These are phyloP conservation scores for Leishmania major DNA, from an alignment of 208 protist genomes.

Conservation along the genomic window DNA sequence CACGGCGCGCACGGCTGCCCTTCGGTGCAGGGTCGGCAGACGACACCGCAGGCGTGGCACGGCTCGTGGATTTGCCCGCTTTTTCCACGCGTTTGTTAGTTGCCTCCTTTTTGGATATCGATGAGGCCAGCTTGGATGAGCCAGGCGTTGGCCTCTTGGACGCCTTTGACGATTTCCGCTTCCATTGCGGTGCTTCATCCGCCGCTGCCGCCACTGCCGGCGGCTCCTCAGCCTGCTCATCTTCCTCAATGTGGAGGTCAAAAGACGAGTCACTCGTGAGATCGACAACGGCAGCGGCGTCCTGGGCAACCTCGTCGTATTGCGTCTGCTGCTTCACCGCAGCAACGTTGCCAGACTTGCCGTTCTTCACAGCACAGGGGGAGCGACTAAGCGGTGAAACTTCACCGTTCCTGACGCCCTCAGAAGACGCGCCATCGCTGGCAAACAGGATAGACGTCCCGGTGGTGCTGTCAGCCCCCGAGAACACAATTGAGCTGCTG, in stretches of 20 bases:
- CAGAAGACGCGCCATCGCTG: neutral
- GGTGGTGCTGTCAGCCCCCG: neutral
- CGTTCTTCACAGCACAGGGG: neutral
- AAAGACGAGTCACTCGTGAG: slow-evolving; percentile 13
- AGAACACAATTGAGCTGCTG: slow-evolving; percentile 1
- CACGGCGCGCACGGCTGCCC: neutral
- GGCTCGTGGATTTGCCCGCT: neutral
- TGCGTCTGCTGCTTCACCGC: neutral
- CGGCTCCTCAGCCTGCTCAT: neutral
- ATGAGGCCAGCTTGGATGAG: neutral
- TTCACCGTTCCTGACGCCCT: neutral
- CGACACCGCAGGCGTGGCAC: neutral
- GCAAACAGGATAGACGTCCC: slow-evolving; percentile 1
- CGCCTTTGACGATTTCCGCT: neutral
- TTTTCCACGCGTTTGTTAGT: neutral
- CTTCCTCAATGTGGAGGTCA: slow-evolving; percentile 20
- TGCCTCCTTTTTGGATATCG: neutral
- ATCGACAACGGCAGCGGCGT: slow-evolving; percentile 1
- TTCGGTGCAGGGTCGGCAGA: neutral
- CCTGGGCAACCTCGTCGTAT: slow-evolving; percentile 1
- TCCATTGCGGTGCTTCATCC: neutral
- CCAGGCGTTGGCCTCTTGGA: neutral
- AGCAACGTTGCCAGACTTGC: neutral
- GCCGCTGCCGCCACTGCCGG: neutral
- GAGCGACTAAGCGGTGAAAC: neutral